Evolutionary conservation across 164 flowering plant genomes (phyloP).

Genomic region (Paratinospora sagittata): DNA sequence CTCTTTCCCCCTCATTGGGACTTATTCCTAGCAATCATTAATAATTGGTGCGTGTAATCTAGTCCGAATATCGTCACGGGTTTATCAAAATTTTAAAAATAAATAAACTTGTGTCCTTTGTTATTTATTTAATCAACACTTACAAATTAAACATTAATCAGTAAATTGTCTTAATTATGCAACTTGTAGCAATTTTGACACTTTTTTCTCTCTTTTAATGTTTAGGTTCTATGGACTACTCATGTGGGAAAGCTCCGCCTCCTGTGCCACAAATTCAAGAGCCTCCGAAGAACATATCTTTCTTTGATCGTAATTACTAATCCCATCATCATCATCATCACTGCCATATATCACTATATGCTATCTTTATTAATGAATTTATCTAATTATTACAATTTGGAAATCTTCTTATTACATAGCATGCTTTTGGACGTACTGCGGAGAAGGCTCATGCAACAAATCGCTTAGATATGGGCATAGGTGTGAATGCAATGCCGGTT

Average conservation of each 20-base stretch:
- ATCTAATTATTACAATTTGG: conserved; percentile 4
- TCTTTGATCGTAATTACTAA: conserved; percentile 44
- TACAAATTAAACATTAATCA: too few species aligned
- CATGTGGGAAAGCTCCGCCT: conserved; percentile 22
- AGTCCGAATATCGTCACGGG: too few species aligned
- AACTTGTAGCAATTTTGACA: too few species aligned
- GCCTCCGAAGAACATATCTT: conserved; percentile 29
- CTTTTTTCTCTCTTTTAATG: not conserved
- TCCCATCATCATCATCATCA: not conserved
- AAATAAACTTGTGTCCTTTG: too few species aligned
- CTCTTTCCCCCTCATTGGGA: too few species aligned
- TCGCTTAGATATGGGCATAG: conserved; percentile 19
- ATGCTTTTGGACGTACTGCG: conserved; percentile 60
- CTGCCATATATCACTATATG: too few species aligned
- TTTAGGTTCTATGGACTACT: conserved; percentile 18
- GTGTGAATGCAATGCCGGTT: conserved; percentile 45
- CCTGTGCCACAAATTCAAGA: conserved; percentile 29
- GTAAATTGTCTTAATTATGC: too few species aligned
- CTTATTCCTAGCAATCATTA: too few species aligned
- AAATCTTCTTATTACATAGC: conserved; percentile 29
- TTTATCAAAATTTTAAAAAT: too few species aligned
- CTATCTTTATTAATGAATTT: not conserved
- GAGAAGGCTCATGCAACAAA: conserved; percentile 44
- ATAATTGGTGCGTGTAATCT: too few species aligned
- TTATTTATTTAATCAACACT: too few species aligned